phyloP scores from a whole-genome alignment of 805 yeast species.

The Candida lessepsii region DNA sequence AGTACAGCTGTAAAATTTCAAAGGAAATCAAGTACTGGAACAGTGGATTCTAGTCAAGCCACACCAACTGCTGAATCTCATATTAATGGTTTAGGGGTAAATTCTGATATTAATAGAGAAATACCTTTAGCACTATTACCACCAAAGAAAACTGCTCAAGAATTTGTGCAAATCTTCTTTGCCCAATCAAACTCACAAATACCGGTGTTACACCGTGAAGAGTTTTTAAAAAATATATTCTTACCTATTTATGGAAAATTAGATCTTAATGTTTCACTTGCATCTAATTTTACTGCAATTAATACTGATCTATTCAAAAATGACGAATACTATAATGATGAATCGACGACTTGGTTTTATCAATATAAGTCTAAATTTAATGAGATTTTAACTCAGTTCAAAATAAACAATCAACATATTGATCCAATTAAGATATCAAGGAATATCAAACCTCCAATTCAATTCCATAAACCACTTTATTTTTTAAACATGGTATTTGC shows the following conservation, averaged over 20 bases:
- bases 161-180: conserved; percentile 62
- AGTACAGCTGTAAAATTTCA: conserved; percentile 70
- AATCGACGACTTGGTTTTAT: conserved; percentile 47
- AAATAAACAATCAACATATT: conserved; percentile 11
- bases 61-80: neutral
- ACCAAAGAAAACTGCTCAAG: conserved; percentile 66
- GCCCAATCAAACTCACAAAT: conserved; percentile 79
- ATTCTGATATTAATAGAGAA: no score
- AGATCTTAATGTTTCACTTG: conserved; percentile 52
- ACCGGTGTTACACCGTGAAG: conserved; percentile 81
- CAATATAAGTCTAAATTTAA: conserved; percentile 36
- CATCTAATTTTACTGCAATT: conserved; percentile 53
- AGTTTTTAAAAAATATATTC: conserved; percentile 63
- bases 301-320: conserved; percentile 27
- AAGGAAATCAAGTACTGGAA: conserved; percentile 12
- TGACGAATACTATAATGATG: conserved; percentile 16
- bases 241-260: conserved; percentile 78
- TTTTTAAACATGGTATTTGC: conserved; percentile 79
- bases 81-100: no score
- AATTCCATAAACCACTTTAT: conserved; percentile 56
- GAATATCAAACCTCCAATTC: conserved; percentile 43
- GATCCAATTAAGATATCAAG: conserved; percentile 36
- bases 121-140: conserved; percentile 56
- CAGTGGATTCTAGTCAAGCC: neutral
- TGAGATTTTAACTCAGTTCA: conserved; percentile 9